Percentiles rank a stretch among this genome's conserved stretches.
These are phyloP conservation scores for Rhizoclosmatium globosum DNA, from an alignment of 192 early-diverging fungal species.

Conservation along the genomic window DNA sequence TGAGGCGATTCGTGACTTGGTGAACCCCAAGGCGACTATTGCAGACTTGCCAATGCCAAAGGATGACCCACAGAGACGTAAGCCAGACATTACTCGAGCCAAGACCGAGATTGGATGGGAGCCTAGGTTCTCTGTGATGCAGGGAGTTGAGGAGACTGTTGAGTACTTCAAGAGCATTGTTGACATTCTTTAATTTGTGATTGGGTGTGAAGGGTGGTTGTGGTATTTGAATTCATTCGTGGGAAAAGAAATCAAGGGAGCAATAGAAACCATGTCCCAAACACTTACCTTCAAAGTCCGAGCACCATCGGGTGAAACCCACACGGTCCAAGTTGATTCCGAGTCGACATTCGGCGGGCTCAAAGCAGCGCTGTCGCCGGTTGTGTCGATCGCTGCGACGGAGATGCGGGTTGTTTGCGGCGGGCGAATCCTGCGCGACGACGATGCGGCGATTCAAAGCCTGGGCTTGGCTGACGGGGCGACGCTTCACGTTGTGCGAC, in stretches of 20 bases:
- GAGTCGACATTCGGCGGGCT: constrained; percentile 27
- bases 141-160: constrained; percentile 83
- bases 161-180: constrained; percentile 68
- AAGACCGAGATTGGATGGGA: constrained; percentile 72
- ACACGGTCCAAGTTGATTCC: constrained; percentile 7
- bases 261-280: background rate
- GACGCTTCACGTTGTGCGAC: constrained; percentile 19
- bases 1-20: constrained; percentile 71
- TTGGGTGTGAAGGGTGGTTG: background rate
- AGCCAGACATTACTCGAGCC: constrained; percentile 78
- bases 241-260: background rate
- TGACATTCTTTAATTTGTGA: constrained; percentile 22
- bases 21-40: constrained; percentile 64
- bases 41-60: constrained; percentile 68
- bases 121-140: constrained; percentile 76
- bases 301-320: constrained; percentile 28
- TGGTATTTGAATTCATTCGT: background rate
- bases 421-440: constrained; percentile 37
- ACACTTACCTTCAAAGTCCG: constrained; percentile 24
- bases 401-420: constrained; percentile 34
- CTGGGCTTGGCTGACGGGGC: constrained; percentile 30
- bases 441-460: constrained; percentile 13
- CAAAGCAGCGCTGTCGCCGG: constrained; percentile 19
- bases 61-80: constrained; percentile 81
- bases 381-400: constrained; percentile 17